A percentile compares a stretch with the other conserved stretches of the same genome.
These are phyloP conservation scores for Colletotrichum sp. DNA, from an alignment of 2,329 filamentous ascomycete species.

Conservation along the genomic window DNA sequence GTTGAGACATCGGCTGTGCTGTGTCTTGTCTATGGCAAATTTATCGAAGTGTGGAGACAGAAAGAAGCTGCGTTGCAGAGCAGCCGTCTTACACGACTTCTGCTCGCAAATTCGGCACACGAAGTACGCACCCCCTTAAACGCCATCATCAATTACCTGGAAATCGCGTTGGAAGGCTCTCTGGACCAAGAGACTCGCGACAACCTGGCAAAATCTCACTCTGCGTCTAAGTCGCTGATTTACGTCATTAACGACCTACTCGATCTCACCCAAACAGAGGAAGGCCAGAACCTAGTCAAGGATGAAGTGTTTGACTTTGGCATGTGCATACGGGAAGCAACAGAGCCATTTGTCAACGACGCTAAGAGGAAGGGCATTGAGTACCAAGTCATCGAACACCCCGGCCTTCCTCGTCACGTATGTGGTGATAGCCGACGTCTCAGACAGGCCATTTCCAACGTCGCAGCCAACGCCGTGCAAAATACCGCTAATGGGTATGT, in stretches of 20 bases:
- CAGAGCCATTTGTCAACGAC: constrained; percentile 74
- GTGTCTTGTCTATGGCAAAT: constrained; percentile 85
- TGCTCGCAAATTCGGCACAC: constrained; percentile 88
- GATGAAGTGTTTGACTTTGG: constrained; percentile 80
- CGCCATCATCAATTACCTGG: constrained; percentile 92
- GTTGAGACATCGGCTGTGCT: constrained; percentile 87
- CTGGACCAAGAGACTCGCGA: constrained; percentile 85
- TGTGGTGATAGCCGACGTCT: constrained; percentile 81
- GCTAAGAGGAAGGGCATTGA: constrained; percentile 76
- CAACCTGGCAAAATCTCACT: constrained; percentile 83
- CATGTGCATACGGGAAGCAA: constrained; percentile 76
- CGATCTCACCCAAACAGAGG: constrained; percentile 87
- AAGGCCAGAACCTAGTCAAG: constrained; percentile 79
- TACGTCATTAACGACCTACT: constrained; percentile 94
- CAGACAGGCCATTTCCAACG: constrained; percentile 82
- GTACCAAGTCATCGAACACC: constrained; percentile 71
- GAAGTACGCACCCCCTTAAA: constrained; percentile 91
- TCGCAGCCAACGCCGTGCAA: constrained; percentile 85
- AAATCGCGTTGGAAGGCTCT: constrained; percentile 83
- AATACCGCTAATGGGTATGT: constrained; percentile 74
- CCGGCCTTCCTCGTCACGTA: constrained; percentile 72
- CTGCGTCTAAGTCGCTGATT: constrained; percentile 88
- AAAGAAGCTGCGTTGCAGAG: constrained; percentile 85
- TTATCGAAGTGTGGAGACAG: constrained; percentile 92
- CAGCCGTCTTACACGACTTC: constrained; percentile 77